Evolutionary conservation across 2,329 filamentous ascomycete genomes (phyloP).

Genomic region (Colletotrichum paranaense): DNA sequence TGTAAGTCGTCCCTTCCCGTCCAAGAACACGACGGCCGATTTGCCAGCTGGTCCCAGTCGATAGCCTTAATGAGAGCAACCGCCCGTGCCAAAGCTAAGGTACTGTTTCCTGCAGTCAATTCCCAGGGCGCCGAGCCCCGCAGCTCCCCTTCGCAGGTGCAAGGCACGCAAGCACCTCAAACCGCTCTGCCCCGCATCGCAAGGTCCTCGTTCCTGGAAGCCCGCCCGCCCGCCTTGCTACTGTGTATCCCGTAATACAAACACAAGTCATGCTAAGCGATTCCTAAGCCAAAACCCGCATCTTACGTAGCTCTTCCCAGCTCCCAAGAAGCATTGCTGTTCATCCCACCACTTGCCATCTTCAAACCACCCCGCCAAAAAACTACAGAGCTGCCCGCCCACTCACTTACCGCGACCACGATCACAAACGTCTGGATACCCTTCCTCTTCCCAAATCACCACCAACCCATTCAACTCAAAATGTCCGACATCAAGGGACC

Average conservation of each 20-base stretch:
- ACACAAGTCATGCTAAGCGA: not conserved
- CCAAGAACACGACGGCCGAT: not conserved
- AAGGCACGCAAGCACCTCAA: constrained; percentile 22
- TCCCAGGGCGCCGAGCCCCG: constrained; percentile 13
- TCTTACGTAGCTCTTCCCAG: not conserved
- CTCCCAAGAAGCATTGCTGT: not conserved
- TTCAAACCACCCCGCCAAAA: not conserved
- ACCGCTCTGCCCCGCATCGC: constrained; percentile 32
- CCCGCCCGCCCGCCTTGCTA: constrained; percentile 1
- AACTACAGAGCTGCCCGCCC: not conserved
- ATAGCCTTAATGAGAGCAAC: not conserved
- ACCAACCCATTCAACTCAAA: constrained; percentile 42
- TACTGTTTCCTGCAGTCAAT: constrained; percentile 12
- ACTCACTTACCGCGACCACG: not conserved
- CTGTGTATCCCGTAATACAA: not conserved
- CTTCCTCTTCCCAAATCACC: not conserved
- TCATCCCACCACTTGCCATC: not conserved
- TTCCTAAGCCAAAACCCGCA: constrained; percentile 7
- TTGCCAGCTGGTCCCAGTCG: not conserved
- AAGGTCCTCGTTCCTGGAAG: constrained; percentile 29
- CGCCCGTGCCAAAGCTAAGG: not conserved
- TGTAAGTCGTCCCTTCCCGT: constrained; percentile 7
- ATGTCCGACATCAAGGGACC: constrained; percentile 67
- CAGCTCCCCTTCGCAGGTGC: constrained; percentile 16
- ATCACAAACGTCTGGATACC: constrained; percentile 6